phyloP scores from a whole-genome alignment of 495 filamentous ascomycete genomes.

The Astrothelium subdiscretum region DNA sequence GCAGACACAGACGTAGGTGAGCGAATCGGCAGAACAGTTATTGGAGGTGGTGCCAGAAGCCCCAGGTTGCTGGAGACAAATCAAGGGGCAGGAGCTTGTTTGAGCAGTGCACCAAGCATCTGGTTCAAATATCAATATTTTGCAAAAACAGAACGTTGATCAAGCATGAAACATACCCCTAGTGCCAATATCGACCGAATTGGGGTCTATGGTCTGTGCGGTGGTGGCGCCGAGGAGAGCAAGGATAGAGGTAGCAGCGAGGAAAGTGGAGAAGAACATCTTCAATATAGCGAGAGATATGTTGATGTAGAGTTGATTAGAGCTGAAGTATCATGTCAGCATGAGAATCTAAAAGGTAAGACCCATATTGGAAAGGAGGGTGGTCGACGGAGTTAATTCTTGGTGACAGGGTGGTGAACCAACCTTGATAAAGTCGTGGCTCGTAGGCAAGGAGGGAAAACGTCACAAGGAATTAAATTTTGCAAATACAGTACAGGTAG shows the following conservation, averaged over 20 bases:
- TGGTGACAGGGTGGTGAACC: neutral
- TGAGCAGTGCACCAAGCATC: conserved; percentile 16
- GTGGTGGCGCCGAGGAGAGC: conserved; percentile 25
- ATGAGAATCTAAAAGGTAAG: neutral
- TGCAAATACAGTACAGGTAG: neutral
- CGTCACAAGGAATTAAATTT: neutral
- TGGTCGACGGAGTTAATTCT: neutral
- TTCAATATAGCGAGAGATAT: conserved; percentile 7
- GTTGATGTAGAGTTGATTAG: neutral
- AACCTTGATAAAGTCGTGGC: neutral
- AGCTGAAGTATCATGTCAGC: neutral
- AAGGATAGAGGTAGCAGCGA: conserved; percentile 16
- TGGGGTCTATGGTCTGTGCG: conserved; percentile 49
- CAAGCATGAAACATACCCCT: conserved; percentile 29
- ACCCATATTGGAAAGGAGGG: too few relatives aligned
- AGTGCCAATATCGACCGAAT: conserved; percentile 38
- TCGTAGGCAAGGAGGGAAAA: neutral
- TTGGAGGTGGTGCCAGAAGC: conserved; percentile 46
- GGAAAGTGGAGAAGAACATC: conserved; percentile 18
- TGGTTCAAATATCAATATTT: conserved; percentile 5
- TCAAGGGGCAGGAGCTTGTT: conserved; percentile 20
- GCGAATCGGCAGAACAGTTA: conserved; percentile 51
- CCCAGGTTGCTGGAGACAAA: conserved; percentile 60
- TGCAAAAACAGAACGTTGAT: neutral
- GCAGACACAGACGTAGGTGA: conserved; percentile 67